Percentiles rank a stretch among this genome's conserved stretches.
Conservation (phyloP, 208 protist genomes). For the Leishmania lainsoni region DNA sequence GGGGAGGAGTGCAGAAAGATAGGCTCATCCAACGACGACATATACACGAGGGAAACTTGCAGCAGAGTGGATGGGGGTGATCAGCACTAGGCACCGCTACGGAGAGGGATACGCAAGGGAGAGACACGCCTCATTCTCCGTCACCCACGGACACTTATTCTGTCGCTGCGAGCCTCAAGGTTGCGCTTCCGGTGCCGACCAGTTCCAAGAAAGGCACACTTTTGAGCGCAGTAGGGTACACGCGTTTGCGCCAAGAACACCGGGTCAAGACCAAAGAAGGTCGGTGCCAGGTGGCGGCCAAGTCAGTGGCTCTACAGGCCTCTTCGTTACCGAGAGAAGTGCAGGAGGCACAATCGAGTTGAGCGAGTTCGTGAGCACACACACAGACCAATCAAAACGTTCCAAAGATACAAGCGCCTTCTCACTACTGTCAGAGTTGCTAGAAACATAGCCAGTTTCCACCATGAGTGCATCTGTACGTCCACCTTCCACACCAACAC, state of each 20-base stretch:
- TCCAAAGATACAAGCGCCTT: background rate
- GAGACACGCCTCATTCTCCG: background rate
- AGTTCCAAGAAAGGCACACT: background rate
- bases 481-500: too few relatives aligned
- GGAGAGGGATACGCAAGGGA: background rate
- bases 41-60: background rate
- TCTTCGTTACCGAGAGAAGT: background rate
- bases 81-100: background rate
- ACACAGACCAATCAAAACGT: background rate
- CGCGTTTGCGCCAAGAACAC: background rate
- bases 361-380: background rate
- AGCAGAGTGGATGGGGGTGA: background rate
- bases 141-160: background rate
- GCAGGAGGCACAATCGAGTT: background rate
- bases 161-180: background rate
- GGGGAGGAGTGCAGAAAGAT: background rate
- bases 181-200: too few relatives aligned
- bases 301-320: background rate
- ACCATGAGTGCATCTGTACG: background rate
- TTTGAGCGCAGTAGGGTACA: background rate
- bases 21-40: background rate
- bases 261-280: background rate
- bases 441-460: background rate
- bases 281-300: background rate
- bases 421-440: background rate